A percentile compares a stretch with the other conserved stretches of the same genome.
These are phyloP conservation scores for Arabis alpina DNA, from an alignment of 345 rosid genomes.

Conservation along the genomic window DNA sequence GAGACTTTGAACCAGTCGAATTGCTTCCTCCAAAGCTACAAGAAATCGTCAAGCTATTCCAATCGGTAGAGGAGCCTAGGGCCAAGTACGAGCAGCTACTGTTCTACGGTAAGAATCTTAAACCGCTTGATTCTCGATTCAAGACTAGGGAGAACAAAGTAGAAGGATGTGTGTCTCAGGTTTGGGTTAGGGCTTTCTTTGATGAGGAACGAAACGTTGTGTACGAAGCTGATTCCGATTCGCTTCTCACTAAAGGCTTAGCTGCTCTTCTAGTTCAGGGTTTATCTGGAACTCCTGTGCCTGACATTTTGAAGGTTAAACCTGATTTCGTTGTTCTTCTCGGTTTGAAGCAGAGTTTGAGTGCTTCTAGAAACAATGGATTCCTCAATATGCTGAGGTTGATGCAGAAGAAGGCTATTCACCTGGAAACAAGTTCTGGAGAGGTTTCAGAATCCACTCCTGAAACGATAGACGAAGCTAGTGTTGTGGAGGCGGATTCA, in stretches of 20 bases:
- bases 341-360: constrained; percentile 84
- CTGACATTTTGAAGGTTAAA: constrained; percentile 70
- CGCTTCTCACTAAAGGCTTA: constrained; percentile 79
- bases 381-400: constrained; percentile 89
- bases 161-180: constrained; percentile 92
- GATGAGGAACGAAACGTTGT: constrained; percentile 64
- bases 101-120: constrained; percentile 77
- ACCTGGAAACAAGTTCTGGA: constrained; percentile 50
- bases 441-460: constrained; percentile 37
- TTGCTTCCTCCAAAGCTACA: constrained; percentile 90
- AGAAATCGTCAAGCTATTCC: constrained; percentile 80
- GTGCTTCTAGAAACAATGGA: constrained; percentile 89
- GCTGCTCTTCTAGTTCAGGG: constrained; percentile 93
- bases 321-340: constrained; percentile 81
- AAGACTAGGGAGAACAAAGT: constrained; percentile 86
- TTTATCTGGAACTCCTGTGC: constrained; percentile 73
- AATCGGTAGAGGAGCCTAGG: constrained; percentile 72
- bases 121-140: constrained; percentile 69
- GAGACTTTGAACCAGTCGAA: constrained; percentile 64
- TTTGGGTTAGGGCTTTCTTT: constrained; percentile 90
- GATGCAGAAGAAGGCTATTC: constrained; percentile 89
- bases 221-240: constrained; percentile 93
- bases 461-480: constrained; percentile 17
- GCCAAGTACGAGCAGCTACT: constrained; percentile 87
- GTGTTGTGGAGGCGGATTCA: constrained; percentile 27